phyloP scores from a whole-genome alignment of 176 grass and related monocot species.

The Paspalum notatum region DNA sequence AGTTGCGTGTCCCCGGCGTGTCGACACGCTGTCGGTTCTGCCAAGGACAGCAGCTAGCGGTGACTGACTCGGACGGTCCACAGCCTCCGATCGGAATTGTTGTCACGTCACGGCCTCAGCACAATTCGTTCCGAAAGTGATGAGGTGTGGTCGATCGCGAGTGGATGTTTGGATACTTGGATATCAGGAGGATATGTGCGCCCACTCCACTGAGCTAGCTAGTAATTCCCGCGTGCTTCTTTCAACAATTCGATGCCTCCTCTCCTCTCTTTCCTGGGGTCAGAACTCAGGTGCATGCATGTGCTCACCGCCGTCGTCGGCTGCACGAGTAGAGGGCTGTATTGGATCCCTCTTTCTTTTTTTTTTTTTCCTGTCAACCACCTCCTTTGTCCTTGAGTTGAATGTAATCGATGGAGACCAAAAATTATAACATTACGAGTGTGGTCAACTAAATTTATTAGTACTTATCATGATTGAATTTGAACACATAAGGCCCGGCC shows the following conservation, averaged over 20 bases:
- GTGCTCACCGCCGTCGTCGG: background rate
- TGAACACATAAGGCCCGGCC: too few relatives aligned
- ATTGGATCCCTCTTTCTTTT: background rate
- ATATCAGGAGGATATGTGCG: background rate
- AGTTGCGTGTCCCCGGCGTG: slow-evolving; percentile 11
- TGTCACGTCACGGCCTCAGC: background rate
- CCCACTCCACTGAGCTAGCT: background rate
- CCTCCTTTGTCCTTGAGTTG: background rate
- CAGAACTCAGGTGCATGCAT: slow-evolving; percentile 18
- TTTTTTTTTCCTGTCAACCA: too few relatives aligned
- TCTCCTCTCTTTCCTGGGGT: background rate
- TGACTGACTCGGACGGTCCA: slow-evolving; percentile 5
- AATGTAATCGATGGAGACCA: background rate
- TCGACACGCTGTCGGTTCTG: slow-evolving; percentile 31
- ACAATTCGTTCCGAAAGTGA: background rate
- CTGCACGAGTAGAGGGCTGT: background rate
- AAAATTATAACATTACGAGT: background rate
- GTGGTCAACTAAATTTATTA: background rate
- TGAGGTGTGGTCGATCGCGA: too few relatives aligned
- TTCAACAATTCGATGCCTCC: background rate
- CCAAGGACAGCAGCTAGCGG: background rate
- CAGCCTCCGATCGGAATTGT: background rate
- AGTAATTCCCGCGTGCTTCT: background rate
- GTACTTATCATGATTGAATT: too few relatives aligned
- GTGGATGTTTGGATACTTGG: background rate